Conservation (phyloP, 208 protist genomes). For the Trypanosomatidae sp. region DNA sequence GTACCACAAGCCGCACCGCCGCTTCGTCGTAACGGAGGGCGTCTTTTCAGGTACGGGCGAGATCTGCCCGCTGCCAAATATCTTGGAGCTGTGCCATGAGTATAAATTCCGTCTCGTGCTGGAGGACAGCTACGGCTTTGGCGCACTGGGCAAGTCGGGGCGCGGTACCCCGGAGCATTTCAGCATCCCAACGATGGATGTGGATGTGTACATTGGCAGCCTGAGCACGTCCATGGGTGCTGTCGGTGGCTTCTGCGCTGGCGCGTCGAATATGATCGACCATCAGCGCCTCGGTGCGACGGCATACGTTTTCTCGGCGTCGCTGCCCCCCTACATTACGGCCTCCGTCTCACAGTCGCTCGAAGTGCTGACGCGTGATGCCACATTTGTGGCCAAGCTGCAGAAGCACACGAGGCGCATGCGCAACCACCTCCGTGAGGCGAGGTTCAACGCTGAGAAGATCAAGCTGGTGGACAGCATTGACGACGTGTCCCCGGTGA, state of each 20-base stretch:
- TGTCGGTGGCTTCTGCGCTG: conserved; percentile 96
- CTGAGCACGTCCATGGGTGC: conserved; percentile 88
- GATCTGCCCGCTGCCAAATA: conserved; percentile 81
- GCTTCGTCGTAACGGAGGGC: conserved; percentile 96
- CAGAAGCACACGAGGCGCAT: conserved; percentile 51
- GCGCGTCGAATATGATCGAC: conserved; percentile 83
- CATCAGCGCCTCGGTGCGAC: conserved; percentile 92
- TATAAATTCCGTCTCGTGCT: conserved; percentile 96
- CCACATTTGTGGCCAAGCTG: conserved; percentile 36
- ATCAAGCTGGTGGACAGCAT: conserved; percentile 57
- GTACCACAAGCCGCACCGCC: conserved; percentile 67
- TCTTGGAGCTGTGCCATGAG: conserved; percentile 92
- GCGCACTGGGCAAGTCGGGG: conserved; percentile 93
- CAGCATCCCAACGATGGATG: conserved; percentile 68
- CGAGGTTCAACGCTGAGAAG: conserved; percentile 54
- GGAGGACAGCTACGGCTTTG: conserved; percentile 97
- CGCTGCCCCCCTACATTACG: conserved; percentile 94
- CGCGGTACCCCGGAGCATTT: conserved; percentile 95
- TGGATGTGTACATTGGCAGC: conserved; percentile 89
- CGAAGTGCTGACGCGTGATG: conserved; percentile 65
- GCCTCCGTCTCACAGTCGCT: conserved; percentile 78
- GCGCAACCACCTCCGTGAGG: conserved; percentile 44
- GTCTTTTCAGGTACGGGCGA: conserved; percentile 93
- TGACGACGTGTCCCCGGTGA: conserved; percentile 68
- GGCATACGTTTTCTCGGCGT: conserved; percentile 98